Base-by-base conservation (phyloP, 2,329 filamentous ascomycete species). In the Tothia fuscella region DNA sequence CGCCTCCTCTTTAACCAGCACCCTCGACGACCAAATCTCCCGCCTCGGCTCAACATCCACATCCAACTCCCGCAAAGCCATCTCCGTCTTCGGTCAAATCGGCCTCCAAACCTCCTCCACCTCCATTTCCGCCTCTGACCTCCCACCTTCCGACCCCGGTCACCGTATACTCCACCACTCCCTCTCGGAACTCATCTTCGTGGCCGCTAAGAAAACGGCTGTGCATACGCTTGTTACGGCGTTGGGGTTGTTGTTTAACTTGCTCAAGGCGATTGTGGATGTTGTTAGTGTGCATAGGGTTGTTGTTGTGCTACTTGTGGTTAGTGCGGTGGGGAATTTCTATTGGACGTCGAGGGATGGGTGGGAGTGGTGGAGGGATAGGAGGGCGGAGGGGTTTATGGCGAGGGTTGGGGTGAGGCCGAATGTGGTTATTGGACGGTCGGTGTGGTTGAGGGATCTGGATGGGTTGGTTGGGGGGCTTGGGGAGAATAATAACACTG, bases 281-380 rank as follows among this genome's bases (percentile, higher is more conserved):
- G 71, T 86, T 3, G 60, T 78, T 29, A 80, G 73, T 22, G 82
- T 85, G 7, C 78, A 96, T 56, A 74, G 79, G 30, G 56, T 94
- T 16, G 74, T 96, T 4, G 62, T 96, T 22, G 54, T 69, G 3
- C 57, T 89, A 12, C 67, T 96, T 14, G 65, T 69, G 1, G 52
- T 81, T 22, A 95, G 87, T 54, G 60, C 77, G 10, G 53, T 85
- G 9, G 71, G 77, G 37, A 96, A 96, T 54, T 61, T 81, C 17
- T 71, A 87, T 50, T 76, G 88, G 54, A 78, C 82, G 1, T 83
- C 81, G 10, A 76, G 79, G 47, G 78, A 85, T 55, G 74, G 75
- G 5, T 76, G 78, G 51, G 68, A 73, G 2, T 96, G 87, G 87
- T 94, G 84, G 82, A 71, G 75, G 34, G 89, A 96, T 62, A 76